Base-by-base conservation (phyloP, 1,284 basidiomycete species). In the Amylostereum areolatum region DNA sequence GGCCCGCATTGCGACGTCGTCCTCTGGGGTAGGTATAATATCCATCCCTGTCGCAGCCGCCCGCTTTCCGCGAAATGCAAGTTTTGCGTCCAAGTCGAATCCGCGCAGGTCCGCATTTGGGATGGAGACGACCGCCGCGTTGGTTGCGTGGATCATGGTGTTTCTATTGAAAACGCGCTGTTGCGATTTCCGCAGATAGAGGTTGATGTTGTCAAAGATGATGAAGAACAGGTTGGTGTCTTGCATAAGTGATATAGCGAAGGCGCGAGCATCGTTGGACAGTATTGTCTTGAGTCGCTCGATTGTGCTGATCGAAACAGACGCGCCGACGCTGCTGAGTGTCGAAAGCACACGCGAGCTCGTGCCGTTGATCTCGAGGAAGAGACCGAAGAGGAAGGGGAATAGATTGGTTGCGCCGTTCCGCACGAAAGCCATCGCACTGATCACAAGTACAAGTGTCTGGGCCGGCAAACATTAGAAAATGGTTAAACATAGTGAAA, bases 191-290 rank as follows among this genome's bases (percentile, higher is more conserved):
- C 59, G 54, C 0, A 62, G 49, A 43, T 56, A 63, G 31, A 66
- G 53, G 48, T 66, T 66, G 55, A 66, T 63, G 41, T 65, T 64
- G 50, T 66, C 62, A 47, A 61, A 66, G 27, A 65, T 59, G 7
- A 52, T 50, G 41, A 45, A 57, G 39, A 52, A 62, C 5, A 58
- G 40, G 30, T 45, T 48, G 3, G 47, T 52, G 28, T 55, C 58
- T 2, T 25, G 43, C 8, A 63, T 55, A 4, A 62, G 53, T 2
- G 56, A 48, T 10, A 55, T 42, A 0, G 59, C 61, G 7, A 51
- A 44, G 0, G n/a, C 24, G 5, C 57, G 55, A 0, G 61, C 59
- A 41, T 63, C 59, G 3, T 58, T 48, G 3, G 62, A 63, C 8
- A 64, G 49, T 6, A 31, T 12, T 37, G 52, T 45, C 48, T 62